Percentiles rank a stretch among this genome's conserved stretches.
Conservation (phyloP, 2,329 filamentous ascomycete genomes). For the Exophiala spinifera region DNA sequence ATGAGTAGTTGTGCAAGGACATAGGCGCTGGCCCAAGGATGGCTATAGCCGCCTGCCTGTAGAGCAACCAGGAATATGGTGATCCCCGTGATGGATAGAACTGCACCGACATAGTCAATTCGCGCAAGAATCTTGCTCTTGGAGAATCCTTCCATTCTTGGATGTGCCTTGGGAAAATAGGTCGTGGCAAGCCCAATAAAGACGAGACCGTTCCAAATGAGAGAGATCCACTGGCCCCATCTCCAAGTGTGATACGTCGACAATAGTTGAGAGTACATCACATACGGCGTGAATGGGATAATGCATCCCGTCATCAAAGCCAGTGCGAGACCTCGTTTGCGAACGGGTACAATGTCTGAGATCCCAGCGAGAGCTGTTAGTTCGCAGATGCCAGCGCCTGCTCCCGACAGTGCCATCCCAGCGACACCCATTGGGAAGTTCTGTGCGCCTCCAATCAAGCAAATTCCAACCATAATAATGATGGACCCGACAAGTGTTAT, state of each 20-base stretch:
- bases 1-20: conserved; percentile 10
- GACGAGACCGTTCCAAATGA: conserved; percentile 12
- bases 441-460: conserved; percentile 1
- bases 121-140: conserved; percentile 4
- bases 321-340: neutral
- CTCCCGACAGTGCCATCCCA: conserved; percentile 7
- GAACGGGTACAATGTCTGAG: neutral
- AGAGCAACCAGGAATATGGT: conserved; percentile 16
- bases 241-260: conserved; percentile 6
- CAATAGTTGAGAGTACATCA: conserved; percentile 12
- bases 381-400: conserved; percentile 18
- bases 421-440: conserved; percentile 3
- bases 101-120: conserved; percentile 17
- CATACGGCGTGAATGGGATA: conserved; percentile 17
- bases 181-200: conserved; percentile 1
- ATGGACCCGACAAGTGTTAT: conserved; percentile 12
- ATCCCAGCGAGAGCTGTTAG: conserved; percentile 19
- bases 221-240: conserved; percentile 11
- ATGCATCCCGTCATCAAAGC: conserved; percentile 3
- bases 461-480: conserved; percentile 7
- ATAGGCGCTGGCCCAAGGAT: conserved; percentile 27
- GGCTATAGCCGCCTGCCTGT: conserved; percentile 4
- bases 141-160: conserved; percentile 3
- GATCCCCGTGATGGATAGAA: conserved; percentile 14
- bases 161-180: conserved; percentile 18